phyloP scores from a whole-genome alignment of 2,329 filamentous ascomycete species.

The Botrytis deweyae region DNA sequence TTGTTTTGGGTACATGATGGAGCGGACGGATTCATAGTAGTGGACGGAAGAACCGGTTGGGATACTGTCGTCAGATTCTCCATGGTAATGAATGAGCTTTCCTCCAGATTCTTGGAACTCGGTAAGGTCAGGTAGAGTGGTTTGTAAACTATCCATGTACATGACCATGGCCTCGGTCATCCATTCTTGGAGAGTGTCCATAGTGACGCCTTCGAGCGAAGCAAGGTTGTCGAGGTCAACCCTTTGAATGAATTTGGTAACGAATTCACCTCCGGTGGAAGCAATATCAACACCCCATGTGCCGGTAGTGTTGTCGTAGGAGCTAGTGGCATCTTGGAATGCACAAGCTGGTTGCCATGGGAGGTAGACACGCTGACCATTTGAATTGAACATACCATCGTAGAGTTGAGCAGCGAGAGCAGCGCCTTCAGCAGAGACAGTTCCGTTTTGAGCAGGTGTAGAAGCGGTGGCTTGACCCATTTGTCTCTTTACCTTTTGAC shows the following conservation, averaged over 20 bases:
- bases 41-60: slow-evolving; percentile 54
- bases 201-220: slow-evolving; percentile 50
- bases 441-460: slow-evolving; percentile 29
- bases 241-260: slow-evolving; percentile 46
- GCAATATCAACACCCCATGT: slow-evolving; percentile 40
- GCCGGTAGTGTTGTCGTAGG: slow-evolving; percentile 19
- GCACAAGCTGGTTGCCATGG: slow-evolving; percentile 39
- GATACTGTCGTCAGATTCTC: slow-evolving; percentile 54
- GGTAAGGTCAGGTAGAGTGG: slow-evolving; percentile 53
- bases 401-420: slow-evolving; percentile 41
- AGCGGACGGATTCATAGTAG: slow-evolving; percentile 55
- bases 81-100: slow-evolving; percentile 59
- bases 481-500: slow-evolving; percentile 18
- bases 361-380: slow-evolving; percentile 42
- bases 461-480: slow-evolving; percentile 11
- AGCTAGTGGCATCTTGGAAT: slow-evolving; percentile 7
- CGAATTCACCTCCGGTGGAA: slow-evolving; percentile 41
- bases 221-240: slow-evolving; percentile 45
- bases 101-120: slow-evolving; percentile 50
- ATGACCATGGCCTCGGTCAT: slow-evolving; percentile 50
- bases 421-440: slow-evolving; percentile 36
- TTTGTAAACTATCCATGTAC: slow-evolving; percentile 54
- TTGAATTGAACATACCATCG: slow-evolving; percentile 40
- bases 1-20: slow-evolving; percentile 48
- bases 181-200: slow-evolving; percentile 56